Evolutionary conservation across 148 eudicot genomes (phyloP), one percentile per base, ranked within the genome.

Genomic region (Heliosperma pusillum): DNA sequence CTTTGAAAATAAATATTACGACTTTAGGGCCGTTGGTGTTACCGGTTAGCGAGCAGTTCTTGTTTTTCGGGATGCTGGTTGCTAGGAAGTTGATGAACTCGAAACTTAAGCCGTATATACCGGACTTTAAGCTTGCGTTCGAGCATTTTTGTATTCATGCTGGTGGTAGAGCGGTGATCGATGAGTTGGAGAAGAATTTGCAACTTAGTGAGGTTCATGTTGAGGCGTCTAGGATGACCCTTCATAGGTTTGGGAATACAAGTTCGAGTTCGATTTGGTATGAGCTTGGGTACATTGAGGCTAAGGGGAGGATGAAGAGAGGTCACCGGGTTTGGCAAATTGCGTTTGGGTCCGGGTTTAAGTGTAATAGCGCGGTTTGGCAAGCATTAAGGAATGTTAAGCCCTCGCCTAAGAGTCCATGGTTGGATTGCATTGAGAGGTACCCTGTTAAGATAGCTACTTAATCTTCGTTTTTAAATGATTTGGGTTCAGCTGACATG

Each of bases 251-350:
- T 4, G 90, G 90, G 63, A 87, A 87, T 68, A 85, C 90, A 21
- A 83, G 87, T 3, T 87, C 90, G 42, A 87, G 90, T 60, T 87
- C 90, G 44, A 87, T 87, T 29, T 87, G 90, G 90, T 87, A 87
- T 20, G 90, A 87, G 73, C 70, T 87, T 19, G 88, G 81, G 1
- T 87, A 87, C 62, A 83, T 69, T n/a, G 90, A 87, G 78, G 90
- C 90, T 1, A 87, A 87, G 21, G 87, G 88, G 70, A 85, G 90
- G 84, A 82, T 87, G 78, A 76, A 66, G 76, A 85, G 53, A 63
- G 90, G 90, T 13, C 67, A 87, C 50, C 74, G 88, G 19, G 80
- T 87, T 0, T 87, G 90, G 90, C 90, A 87, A 55, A 87, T 87
- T 17, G 90, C 90, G 21, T 87, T 87, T 6, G 90, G 90, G 71